phyloP scores from a whole-genome alignment of 139 green algal species.

The Auxenochlorella protothecoides region DNA sequence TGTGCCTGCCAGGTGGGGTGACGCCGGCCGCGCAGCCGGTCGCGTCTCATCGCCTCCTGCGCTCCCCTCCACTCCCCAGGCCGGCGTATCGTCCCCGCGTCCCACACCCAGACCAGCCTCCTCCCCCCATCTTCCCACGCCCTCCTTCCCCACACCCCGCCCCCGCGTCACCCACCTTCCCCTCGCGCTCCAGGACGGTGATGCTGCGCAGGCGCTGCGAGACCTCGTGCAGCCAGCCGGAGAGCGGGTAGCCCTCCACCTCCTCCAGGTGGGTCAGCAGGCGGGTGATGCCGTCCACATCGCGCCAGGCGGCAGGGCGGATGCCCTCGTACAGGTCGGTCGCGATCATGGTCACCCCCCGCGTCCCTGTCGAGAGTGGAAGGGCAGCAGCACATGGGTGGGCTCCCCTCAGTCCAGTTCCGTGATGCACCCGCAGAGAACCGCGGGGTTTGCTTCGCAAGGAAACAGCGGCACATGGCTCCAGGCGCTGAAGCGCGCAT shows the following conservation, averaged over 20 bases:
- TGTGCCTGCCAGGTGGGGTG: no score
- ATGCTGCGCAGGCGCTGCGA: slow-evolving; percentile 19
- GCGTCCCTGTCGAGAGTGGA: slow-evolving; percentile 4
- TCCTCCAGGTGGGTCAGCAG: slow-evolving; percentile 44
- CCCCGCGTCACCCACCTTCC: slow-evolving; percentile 15
- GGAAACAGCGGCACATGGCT: no score
- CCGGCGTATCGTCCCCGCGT: slow-evolving; percentile 25
- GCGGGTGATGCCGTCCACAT: slow-evolving; percentile 42
- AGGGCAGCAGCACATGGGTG: no score
- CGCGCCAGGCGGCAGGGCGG: slow-evolving; percentile 43
- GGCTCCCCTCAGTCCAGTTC: no score
- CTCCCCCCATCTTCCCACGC: not conserved
- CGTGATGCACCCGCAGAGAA: no score
- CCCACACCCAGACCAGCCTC: slow-evolving; percentile 7
- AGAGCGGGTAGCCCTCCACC: slow-evolving; percentile 27
- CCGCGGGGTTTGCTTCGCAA: no score
- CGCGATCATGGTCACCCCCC: slow-evolving; percentile 66
- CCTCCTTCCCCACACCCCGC: no score
- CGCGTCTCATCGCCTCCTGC: no score
- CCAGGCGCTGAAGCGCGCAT: no score
- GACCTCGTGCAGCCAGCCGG: slow-evolving; percentile 19
- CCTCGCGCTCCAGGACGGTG: slow-evolving; percentile 44
- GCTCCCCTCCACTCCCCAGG: not conserved
- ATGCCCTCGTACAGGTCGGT: slow-evolving; percentile 92
- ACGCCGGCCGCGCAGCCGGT: not conserved